Percentiles rank a stretch among this genome's conserved stretches.
These are phyloP conservation scores for Drechslerella stenobrocha DNA, from an alignment of 2,329 filamentous ascomycete genomes.

Conservation along the genomic window DNA sequence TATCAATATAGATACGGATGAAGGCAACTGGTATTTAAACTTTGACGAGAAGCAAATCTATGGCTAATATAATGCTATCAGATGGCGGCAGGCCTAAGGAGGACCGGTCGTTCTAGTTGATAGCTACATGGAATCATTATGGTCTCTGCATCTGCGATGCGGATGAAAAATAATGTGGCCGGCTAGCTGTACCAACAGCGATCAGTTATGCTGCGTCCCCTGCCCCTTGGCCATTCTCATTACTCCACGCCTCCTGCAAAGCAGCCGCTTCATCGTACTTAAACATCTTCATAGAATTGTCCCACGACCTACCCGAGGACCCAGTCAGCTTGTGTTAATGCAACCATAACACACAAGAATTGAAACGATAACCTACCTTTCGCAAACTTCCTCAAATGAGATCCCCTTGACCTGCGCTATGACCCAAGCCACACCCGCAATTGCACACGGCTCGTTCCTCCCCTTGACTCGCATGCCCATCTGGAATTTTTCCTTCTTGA, in stretches of 20 bases:
- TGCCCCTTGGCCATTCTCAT: not conserved
- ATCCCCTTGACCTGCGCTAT: slow-evolving; percentile 84
- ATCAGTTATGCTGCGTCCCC: not conserved
- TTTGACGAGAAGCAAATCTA: not conserved
- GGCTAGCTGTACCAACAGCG: not conserved
- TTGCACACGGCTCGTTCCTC: slow-evolving; percentile 87
- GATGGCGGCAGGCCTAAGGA: not conserved
- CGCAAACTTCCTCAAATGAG: slow-evolving; percentile 76
- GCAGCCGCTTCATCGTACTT: slow-evolving; percentile 62
- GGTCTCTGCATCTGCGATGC: too few relatives aligned
- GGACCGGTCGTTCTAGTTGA: not conserved
- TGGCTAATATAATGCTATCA: slow-evolving; percentile 2
- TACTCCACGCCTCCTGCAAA: slow-evolving; percentile 23
- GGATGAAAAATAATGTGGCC: not conserved
- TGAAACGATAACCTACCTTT: slow-evolving; percentile 63
- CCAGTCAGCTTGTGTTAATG: slow-evolving; percentile 50
- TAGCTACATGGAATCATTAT: too few relatives aligned
- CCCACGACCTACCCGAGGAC: slow-evolving; percentile 65
- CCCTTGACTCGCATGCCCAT: slow-evolving; percentile 90
- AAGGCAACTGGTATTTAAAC: not conserved
- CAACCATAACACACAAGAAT: not conserved
- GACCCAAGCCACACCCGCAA: slow-evolving; percentile 82
- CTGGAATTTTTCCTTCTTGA: slow-evolving; percentile 96
- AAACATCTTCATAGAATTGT: slow-evolving; percentile 79
- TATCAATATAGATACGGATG: too few relatives aligned